phyloP scores from a whole-genome alignment of 768 basidiomycete genomes.

The Leucosporidium scottii region DNA sequence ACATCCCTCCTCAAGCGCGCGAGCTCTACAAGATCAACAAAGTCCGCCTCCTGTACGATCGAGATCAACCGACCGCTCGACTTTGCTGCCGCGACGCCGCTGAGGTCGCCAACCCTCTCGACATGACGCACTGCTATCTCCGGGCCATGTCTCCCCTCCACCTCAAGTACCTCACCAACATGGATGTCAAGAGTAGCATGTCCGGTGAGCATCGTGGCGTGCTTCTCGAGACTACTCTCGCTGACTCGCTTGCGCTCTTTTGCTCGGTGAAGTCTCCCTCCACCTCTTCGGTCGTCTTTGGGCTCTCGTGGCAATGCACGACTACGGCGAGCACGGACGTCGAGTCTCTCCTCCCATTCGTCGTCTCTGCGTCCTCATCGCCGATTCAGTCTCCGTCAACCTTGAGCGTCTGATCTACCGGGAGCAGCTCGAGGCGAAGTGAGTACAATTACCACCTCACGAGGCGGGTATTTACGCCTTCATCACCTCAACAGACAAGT shows the following conservation, averaged over 20 bases:
- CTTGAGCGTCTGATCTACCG: conserved; percentile 73
- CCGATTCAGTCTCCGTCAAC: conserved; percentile 70
- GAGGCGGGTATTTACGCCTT: no score
- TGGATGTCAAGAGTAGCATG: conserved; percentile 78
- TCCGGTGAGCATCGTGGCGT: conserved; percentile 49
- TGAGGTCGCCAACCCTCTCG: conserved; percentile 63
- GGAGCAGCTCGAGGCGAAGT: conserved; percentile 61
- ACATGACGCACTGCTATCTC: conserved; percentile 77
- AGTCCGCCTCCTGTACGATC: conserved; percentile 67
- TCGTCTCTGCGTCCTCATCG: conserved; percentile 70
- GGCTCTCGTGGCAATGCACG: conserved; percentile 54
- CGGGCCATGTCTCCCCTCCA: conserved; percentile 86
- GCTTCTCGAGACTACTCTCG: no score
- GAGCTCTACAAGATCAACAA: conserved; percentile 67
- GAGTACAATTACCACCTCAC: no score
- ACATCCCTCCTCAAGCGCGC: conserved; percentile 53
- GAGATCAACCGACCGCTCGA: conserved; percentile 63
- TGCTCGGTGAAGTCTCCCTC: conserved; percentile 51
- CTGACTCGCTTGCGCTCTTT: no score
- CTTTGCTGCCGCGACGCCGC: conserved; percentile 57
- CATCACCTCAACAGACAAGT: no score
- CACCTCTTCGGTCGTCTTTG: conserved; percentile 70
- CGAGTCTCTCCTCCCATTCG: conserved; percentile 76
- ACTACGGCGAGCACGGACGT: conserved; percentile 68
- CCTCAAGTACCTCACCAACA: conserved; percentile 67